Percentiles rank a stretch among this genome's conserved stretches.
phyloP scores from a whole-genome alignment of 495 filamentous ascomycete species.

The Penicillium antarcticum region DNA sequence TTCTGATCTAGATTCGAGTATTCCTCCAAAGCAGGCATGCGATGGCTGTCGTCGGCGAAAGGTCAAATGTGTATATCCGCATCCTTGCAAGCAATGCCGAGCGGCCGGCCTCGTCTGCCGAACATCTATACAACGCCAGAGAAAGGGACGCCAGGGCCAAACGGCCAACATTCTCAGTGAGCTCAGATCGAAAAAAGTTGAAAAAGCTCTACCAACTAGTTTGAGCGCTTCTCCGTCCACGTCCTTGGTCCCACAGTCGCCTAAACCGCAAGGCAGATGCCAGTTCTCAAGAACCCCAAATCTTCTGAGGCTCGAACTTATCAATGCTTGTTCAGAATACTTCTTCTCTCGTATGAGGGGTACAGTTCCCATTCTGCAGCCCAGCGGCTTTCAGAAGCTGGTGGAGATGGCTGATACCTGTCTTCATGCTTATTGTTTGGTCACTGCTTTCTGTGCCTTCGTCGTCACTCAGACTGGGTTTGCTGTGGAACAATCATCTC shows the following conservation, averaged over 20 bases:
- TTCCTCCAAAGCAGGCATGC: constrained; percentile 58
- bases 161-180: constrained; percentile 80
- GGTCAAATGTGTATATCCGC: constrained; percentile 58
- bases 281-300: constrained; percentile 34
- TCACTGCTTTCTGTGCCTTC: constrained; percentile 72
- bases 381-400: constrained; percentile 56
- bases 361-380: constrained; percentile 70
- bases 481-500: neutral
- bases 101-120: constrained; percentile 69
- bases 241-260: constrained; percentile 14
- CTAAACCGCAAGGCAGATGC: constrained; percentile 25
- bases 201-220: constrained; percentile 46
- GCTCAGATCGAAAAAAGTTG: constrained; percentile 62
- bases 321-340: constrained; percentile 67
- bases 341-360: constrained; percentile 76
- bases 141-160: constrained; percentile 81
- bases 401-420: constrained; percentile 56
- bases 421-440: constrained; percentile 68
- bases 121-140: constrained; percentile 79
- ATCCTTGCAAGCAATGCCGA: constrained; percentile 65
- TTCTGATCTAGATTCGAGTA: too few species aligned
- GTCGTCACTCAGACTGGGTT: constrained; percentile 62
- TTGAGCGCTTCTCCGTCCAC: neutral
- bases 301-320: constrained; percentile 56
- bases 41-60: constrained; percentile 83